phyloP scores from a whole-genome alignment of 768 basidiomycete species.

The Hydnomerulius pinastri region DNA sequence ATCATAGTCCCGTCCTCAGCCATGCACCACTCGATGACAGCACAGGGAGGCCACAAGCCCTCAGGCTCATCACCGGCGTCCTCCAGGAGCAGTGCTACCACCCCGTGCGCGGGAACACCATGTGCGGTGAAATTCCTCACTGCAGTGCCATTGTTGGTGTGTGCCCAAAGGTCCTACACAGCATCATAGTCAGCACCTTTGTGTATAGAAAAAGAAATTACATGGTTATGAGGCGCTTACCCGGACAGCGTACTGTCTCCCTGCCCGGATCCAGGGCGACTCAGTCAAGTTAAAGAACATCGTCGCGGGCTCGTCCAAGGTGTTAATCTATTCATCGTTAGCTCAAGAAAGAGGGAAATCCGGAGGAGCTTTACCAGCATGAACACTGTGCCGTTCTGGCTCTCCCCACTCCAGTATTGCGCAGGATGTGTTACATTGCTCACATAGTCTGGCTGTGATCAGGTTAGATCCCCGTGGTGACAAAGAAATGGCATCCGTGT shows the following conservation, averaged over 20 bases:
- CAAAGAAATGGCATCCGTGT: neutral
- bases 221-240: conserved; percentile 38
- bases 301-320: conserved; percentile 52
- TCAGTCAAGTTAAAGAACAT: conserved; percentile 67
- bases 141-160: conserved; percentile 69
- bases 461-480: neutral
- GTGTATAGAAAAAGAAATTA: neutral
- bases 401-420: conserved; percentile 72
- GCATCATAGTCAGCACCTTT: neutral
- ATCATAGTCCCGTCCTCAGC: conserved; percentile 54
- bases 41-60: conserved; percentile 58
- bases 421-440: conserved; percentile 54
- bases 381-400: conserved; percentile 63
- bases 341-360: neutral
- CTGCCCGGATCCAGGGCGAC: conserved; percentile 71
- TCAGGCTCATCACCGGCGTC: conserved; percentile 70
- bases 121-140: conserved; percentile 56
- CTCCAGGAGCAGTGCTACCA: conserved; percentile 62
- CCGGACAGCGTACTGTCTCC: conserved; percentile 63
- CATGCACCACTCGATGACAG: conserved; percentile 57
- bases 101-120: conserved; percentile 66
- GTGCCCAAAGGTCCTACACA: conserved; percentile 67
- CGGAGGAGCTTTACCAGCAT: conserved; percentile 51
- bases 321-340: conserved; percentile 52
- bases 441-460: conserved; percentile 36